A percentile compares a stretch with the other conserved stretches of the same genome.
Conservation (phyloP, 345 rosid species). For the Sonneratia caseolaris region DNA sequence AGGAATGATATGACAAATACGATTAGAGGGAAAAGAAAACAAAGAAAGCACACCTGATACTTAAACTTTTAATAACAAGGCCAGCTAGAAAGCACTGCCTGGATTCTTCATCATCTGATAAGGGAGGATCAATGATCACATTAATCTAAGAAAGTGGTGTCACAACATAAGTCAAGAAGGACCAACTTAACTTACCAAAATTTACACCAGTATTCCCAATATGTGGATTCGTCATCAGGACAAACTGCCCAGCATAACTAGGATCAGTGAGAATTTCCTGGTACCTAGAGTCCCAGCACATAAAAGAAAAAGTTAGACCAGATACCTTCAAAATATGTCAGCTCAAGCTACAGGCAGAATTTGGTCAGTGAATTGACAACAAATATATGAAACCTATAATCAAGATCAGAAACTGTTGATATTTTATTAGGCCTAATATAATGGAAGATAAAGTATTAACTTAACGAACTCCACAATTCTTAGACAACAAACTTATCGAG, state of each 20-base stretch:
- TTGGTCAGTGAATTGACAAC: neutral
- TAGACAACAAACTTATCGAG: too few species aligned
- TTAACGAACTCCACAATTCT: neutral
- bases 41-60: slow-evolving; percentile 41
- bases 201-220: slow-evolving; percentile 97
- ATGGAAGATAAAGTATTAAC: neutral
- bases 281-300: slow-evolving; percentile 42
- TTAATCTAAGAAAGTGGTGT: neutral
- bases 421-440: neutral
- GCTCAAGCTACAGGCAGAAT: neutral
- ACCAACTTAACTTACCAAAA: slow-evolving; percentile 39
- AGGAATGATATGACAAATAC: neutral
- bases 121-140: neutral
- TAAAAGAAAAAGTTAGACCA: neutral
- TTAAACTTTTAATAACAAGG: slow-evolving; percentile 75
- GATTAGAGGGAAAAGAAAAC: neutral
- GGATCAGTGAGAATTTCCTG: slow-evolving; percentile 98
- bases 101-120: slow-evolving; percentile 87
- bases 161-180: neutral
- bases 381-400: neutral
- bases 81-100: slow-evolving; percentile 80
- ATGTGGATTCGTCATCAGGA: slow-evolving; percentile 94
- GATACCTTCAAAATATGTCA: neutral
- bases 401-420: neutral
- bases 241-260: slow-evolving; percentile 95